Evolutionary conservation across 441 rosid species (phyloP).

Genomic region (Pelargonium exstipulatum): DNA sequence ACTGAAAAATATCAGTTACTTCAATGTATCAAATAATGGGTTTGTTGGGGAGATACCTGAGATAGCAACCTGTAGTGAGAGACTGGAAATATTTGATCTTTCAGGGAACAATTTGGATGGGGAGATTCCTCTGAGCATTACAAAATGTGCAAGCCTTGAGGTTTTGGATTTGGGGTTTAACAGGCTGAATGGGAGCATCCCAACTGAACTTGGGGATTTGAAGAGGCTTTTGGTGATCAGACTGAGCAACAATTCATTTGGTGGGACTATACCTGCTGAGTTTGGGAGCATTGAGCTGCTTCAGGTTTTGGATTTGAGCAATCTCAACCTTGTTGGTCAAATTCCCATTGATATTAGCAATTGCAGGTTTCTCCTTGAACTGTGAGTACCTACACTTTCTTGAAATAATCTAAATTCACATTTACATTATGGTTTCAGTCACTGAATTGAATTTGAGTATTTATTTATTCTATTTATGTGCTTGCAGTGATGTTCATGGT

Average conservation of each 20-base stretch:
- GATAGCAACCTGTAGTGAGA: constrained; percentile 44
- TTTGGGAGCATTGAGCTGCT: constrained; percentile 61
- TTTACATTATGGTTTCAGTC: constrained; percentile 8
- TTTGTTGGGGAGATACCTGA: constrained; percentile 65
- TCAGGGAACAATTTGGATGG: constrained; percentile 62
- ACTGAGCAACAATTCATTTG: constrained; percentile 59
- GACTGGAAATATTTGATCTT: constrained; percentile 64
- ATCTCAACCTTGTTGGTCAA: constrained; percentile 58
- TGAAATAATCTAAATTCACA: constrained; percentile 15
- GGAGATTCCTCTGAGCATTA: constrained; percentile 51
- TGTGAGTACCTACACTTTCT: constrained; percentile 53
- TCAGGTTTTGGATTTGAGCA: constrained; percentile 69
- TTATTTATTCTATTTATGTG: constrained; percentile 13
- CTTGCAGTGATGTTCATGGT: constrained; percentile 82
- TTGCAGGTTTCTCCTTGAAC: constrained; percentile 60
- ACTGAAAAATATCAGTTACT: constrained; percentile 49
- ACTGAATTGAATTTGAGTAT: constrained; percentile 26
- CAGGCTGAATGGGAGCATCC: constrained; percentile 59
- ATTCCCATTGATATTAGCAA: constrained; percentile 59
- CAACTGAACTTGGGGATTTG: constrained; percentile 40
- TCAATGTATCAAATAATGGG: constrained; percentile 60
- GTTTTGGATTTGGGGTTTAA: constrained; percentile 75
- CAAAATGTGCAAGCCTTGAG: constrained; percentile 59
- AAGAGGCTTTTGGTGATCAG: constrained; percentile 56
- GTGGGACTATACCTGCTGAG: constrained; percentile 53